Percentiles rank a stretch among this genome's conserved stretches.
phyloP scores from a whole-genome alignment of 495 filamentous ascomycete genomes.

The Durotheca rogersii region DNA sequence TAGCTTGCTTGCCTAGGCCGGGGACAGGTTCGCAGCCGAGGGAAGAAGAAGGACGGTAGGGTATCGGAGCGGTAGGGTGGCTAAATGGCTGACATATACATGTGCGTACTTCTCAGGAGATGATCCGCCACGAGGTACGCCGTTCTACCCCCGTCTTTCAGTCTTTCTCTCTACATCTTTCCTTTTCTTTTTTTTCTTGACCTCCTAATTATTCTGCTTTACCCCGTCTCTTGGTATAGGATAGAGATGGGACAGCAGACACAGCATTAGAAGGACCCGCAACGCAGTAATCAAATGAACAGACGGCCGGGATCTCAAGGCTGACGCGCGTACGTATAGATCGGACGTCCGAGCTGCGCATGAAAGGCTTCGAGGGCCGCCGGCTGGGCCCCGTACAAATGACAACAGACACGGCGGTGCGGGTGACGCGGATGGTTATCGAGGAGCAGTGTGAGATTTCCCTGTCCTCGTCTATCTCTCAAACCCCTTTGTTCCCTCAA shows the following conservation, averaged over 20 bases:
- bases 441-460: conserved; percentile 68
- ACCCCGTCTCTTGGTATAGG: too few relatives aligned
- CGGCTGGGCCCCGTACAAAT: conserved; percentile 92
- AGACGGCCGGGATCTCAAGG: too few relatives aligned
- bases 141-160: too few relatives aligned
- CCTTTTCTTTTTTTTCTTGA: neutral
- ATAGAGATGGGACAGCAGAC: too few relatives aligned
- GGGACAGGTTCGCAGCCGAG: too few relatives aligned
- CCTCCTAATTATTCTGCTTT: too few relatives aligned
- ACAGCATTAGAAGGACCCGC: too few relatives aligned
- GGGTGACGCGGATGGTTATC: conserved; percentile 86
- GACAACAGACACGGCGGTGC: conserved; percentile 96
- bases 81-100: conserved; percentile 9
- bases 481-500: neutral
- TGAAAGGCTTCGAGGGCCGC: conserved; percentile 87
- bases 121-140: conserved; percentile 88
- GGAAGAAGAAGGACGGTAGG: too few relatives aligned
- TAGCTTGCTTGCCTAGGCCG: too few relatives aligned
- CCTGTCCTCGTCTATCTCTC: neutral
- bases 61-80: conserved; percentile 7
- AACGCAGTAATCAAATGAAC: conserved; percentile 7
- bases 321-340: too few relatives aligned
- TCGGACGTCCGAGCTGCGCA: conserved; percentile 86
- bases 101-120: conserved; percentile 61
- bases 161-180: too few relatives aligned